Base-by-base conservation (phyloP, 805 yeast genomes). In the Sugiyamaella floridensis region DNA sequence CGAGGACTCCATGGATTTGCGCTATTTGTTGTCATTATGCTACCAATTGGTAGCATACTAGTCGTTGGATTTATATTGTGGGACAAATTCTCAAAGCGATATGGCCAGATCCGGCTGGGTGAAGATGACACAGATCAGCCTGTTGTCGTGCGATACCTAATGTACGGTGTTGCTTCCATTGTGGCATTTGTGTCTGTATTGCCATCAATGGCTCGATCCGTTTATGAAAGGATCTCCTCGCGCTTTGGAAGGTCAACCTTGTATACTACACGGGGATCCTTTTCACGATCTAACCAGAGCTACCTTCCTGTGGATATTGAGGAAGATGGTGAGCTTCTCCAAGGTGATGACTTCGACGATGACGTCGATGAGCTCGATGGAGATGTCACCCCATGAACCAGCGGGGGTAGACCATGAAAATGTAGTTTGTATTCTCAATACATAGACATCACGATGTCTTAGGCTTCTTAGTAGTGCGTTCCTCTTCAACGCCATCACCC, bases 91-190 rank as follows among this genome's bases (percentile, higher is more conserved):
- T 81, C 87, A 55, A 80, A 87, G 34, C 75, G 86, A 60, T 83
- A 88, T 66, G 97, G 97, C 15, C 95, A 86, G 66, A 90, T 90
- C 55, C 75, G 95, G 58, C 75, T 90, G 45, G 95, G 89, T 47
- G 89, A 82, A 37, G 89, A 83, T 29, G 61, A 58, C 45, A 54
- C 47, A 2, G 63, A 59, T 32, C 58, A 57, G 34, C 53, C 59
- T 0, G 47, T 48, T 2, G 55, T 53, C 19, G 47, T 61, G 12
- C 59, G 56, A 19, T 60, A 62, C 26, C 59, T 59, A 7, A 44
- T 65, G 2, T 52, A 66, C n/a, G 67, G 62, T 20, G 64, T 70
- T 40, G 71, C 69, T 29, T 67, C 51, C 10, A 62, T 55, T 2
- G 56, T 60, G 37, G 64, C 64, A 5, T 55, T 52, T 18, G 55